These are phyloP conservation scores for Suhomyces taliae DNA, from an alignment of 1,139 yeast genomes.

Conservation along the genomic window DNA sequence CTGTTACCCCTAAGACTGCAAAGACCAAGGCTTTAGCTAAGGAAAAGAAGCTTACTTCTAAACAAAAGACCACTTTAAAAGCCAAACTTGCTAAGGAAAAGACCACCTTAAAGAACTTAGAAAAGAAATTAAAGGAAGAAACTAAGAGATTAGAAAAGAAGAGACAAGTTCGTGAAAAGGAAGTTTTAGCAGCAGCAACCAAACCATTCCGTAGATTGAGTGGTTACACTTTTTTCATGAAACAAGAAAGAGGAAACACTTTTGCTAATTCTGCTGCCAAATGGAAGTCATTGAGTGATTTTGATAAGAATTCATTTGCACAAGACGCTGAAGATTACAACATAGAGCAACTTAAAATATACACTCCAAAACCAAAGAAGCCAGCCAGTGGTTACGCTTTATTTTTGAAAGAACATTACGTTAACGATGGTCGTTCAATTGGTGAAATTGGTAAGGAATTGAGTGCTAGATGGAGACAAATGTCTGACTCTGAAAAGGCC, in stretches of 20 bases:
- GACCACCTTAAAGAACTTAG: slow-evolving; percentile 19
- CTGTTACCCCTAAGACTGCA: slow-evolving; percentile 4
- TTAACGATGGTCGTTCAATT: slow-evolving; percentile 23
- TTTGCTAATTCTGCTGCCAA: slow-evolving; percentile 20
- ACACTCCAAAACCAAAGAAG: slow-evolving; percentile 36
- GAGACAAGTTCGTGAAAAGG: slow-evolving; percentile 17
- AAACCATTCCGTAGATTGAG: slow-evolving; percentile 28
- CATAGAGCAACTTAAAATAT: slow-evolving; percentile 24
- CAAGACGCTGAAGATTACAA: slow-evolving; percentile 30
- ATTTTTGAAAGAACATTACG: slow-evolving; percentile 32
- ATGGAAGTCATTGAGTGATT: slow-evolving; percentile 26
- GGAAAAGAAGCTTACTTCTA: slow-evolving; percentile 11
- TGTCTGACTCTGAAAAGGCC: slow-evolving; percentile 31
- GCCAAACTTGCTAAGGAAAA: slow-evolving; percentile 27
- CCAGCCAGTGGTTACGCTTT: slow-evolving; percentile 34
- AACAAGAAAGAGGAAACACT: slow-evolving; percentile 20
- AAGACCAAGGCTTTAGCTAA: slow-evolving; percentile 2
- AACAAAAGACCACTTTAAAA: slow-evolving; percentile 14
- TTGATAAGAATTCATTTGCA: slow-evolving; percentile 28
- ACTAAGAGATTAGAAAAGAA: slow-evolving; percentile 16
- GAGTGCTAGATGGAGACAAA: slow-evolving; percentile 30
- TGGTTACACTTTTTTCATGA: slow-evolving; percentile 31
- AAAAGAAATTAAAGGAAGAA: slow-evolving; percentile 21
- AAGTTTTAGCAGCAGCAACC: slow-evolving; percentile 24
- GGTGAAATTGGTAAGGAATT: slow-evolving; percentile 29